Evolutionary conservation across 1,284 basidiomycete species (phyloP), one percentile per base, ranked within the genome.

Genomic region (Marasmius oreades): DNA sequence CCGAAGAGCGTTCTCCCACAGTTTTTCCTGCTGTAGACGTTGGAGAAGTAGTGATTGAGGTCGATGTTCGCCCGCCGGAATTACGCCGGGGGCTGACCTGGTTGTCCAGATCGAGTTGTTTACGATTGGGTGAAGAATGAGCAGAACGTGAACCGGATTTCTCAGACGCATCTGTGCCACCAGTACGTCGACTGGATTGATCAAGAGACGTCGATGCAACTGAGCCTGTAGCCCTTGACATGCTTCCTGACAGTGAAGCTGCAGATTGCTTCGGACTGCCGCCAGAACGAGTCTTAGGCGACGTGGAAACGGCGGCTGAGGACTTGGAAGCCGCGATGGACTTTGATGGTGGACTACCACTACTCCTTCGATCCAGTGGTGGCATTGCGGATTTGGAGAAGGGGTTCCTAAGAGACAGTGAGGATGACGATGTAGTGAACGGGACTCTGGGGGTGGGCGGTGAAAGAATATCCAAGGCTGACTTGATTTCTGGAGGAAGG

Each of bases 401-500:
- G 57, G 69, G 23, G 39, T 16, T 16, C 16, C 7, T 18, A 8
- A 18, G n/a, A 65, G 69, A 39, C 57, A 66, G 63, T 24, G 62
- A 52, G 54, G 58, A 54, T 33, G 59, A 36, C 42, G 61, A 67
- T 43, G 48, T 65, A 61, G 61, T 61, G 64, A 55, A 63, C 64
- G 54, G n/a, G 16, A 33, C 18, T 16, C 31, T 51, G 52, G 64
- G 45, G 45, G 68, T 51, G 52, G 64, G 45, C 45, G 68, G 68
- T 28, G 74, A 69, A 47, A 88, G 71, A 54, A 73, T 73, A 56
- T 88, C 86, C 51, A 91, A 74, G 39, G 84, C 70, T 12, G 78
- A 72, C 67, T 85, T 88, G 68, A 90, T 79, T 51, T 89, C 86
- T 16, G 77, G 64, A 12, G 88, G 88, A 59, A 90, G 86, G 50